Conservation (phyloP, 495 filamentous ascomycete species). For the Penicillium bovifimosum region DNA sequence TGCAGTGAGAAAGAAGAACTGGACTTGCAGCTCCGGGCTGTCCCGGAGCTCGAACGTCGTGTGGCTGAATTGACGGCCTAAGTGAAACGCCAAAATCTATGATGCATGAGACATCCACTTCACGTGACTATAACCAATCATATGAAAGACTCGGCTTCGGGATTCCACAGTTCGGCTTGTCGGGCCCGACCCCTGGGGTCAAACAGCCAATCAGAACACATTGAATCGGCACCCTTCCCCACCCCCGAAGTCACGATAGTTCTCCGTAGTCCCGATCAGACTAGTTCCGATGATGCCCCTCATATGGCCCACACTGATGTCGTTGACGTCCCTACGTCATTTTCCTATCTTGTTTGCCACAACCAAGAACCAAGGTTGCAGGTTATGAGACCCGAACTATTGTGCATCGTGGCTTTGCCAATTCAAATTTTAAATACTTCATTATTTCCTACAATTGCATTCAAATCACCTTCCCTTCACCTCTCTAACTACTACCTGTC, state of each 20-base stretch:
- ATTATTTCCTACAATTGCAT: not conserved
- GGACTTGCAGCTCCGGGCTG: constrained; percentile 72
- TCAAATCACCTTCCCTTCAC: not conserved
- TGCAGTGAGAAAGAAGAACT: constrained; percentile 88
- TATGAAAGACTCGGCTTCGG: not conserved
- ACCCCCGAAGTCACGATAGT: not conserved
- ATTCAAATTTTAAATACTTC: not conserved
- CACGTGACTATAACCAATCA: not conserved
- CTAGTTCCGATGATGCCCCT: not conserved
- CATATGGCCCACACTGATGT: constrained; percentile 6
- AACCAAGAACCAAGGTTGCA: not conserved
- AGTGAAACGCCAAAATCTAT: not conserved
- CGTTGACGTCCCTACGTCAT: constrained; percentile 2
- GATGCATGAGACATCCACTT: constrained; percentile 4
- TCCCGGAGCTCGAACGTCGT: constrained; percentile 81
- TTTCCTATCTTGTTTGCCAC: constrained; percentile 4
- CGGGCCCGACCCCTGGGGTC: not conserved
- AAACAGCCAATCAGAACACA: not conserved
- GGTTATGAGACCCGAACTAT: not conserved
- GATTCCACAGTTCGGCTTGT: not conserved
- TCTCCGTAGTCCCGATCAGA: too few relatives aligned
- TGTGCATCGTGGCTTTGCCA: not conserved
- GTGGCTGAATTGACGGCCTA: constrained; percentile 62
- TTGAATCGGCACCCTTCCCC: not conserved
- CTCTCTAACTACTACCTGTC: not conserved